Evolutionary conservation across 768 basidiomycete species (phyloP).

Genomic region (Leccinum ochraceum): DNA sequence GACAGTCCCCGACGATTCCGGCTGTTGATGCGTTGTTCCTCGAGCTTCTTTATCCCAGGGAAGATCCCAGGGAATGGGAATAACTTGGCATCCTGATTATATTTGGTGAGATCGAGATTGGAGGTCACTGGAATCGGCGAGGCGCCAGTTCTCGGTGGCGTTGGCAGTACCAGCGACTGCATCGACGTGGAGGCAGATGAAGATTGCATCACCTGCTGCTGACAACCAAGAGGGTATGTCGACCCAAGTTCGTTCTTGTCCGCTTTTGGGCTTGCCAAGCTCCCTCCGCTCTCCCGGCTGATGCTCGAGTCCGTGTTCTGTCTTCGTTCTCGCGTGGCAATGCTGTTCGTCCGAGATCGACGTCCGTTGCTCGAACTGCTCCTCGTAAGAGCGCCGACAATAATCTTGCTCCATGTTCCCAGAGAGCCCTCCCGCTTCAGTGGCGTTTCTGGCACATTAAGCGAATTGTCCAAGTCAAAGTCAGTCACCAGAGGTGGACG

Average conservation of each 20-base stretch:
- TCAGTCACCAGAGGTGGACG: slow-evolving; percentile 56
- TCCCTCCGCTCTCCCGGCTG: slow-evolving; percentile 76
- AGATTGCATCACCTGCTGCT: slow-evolving; percentile 59
- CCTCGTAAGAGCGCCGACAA: slow-evolving; percentile 67
- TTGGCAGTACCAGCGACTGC: slow-evolving; percentile 58
- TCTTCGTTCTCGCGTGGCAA: slow-evolving; percentile 63
- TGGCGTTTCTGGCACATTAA: slow-evolving; percentile 43
- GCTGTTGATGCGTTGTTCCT: slow-evolving; percentile 61
- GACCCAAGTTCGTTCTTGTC: slow-evolving; percentile 49
- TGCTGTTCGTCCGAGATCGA: slow-evolving; percentile 79
- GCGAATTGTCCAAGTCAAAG: slow-evolving; percentile 49
- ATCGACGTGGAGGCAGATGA: slow-evolving; percentile 67
- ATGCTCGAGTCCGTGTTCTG: slow-evolving; percentile 72
- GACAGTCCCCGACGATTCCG: slow-evolving; percentile 54
- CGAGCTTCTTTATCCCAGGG: slow-evolving; percentile 80
- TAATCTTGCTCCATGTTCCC: slow-evolving; percentile 65
- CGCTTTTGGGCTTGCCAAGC: slow-evolving; percentile 60
- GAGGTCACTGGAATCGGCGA: slow-evolving; percentile 82
- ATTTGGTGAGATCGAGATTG: slow-evolving; percentile 68
- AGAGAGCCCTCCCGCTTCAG: slow-evolving; percentile 61
- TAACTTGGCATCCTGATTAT: slow-evolving; percentile 68
- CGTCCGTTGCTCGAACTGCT: slow-evolving; percentile 67
- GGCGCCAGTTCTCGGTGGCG: slow-evolving; percentile 54
- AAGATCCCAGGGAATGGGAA: slow-evolving; percentile 94
- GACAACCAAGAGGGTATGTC: slow-evolving; percentile 43